Base-by-base conservation (phyloP, 192 early-diverging fungal species). In the Coemansia sp. region DNA sequence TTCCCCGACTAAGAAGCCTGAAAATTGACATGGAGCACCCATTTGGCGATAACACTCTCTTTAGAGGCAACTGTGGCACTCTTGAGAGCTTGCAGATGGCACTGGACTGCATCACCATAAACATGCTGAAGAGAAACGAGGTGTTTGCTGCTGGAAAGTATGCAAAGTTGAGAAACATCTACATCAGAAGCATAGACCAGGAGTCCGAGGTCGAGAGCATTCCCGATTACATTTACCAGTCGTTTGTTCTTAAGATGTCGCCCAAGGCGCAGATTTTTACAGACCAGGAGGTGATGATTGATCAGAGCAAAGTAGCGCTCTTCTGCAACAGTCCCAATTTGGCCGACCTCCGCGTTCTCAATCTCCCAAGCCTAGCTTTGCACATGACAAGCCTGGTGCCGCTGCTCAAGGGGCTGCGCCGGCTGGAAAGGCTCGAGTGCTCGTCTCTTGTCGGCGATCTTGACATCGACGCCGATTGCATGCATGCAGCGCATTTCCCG, bases 11-110 rank as follows among this genome's bases (percentile, higher is more conserved):
- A 7, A 32, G 31, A n/a, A n/a, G 8, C 30, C 21, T 68, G 11
- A 25, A 25, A 7, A 11, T 60, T 27, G 8, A 60, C 25, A 60
- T 60, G 53, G 48, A 52, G 14, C 60, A 68, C 37, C 40, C 53
- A 32, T 68, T 68, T 38, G 30, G 29, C 5, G 65, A 68, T 22
- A 49, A 68, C 8, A 61, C 65, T 3, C 39, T 61, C 13, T 68
- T 68, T 29, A 47, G 48, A 7, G 65, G 65, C 3, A 68, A 54
- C 23, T 33, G 35, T 18, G 14, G 35, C 5, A 23, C 62, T 1
- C 47, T 68, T 8, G 49, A 52, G 14, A 45, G 25, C 23, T 8
- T 68, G 1, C 25, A 52, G 8, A 51, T 68, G 33, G 27, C 30
- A 13, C 15, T 47, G 0, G 53, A 68, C 10, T 18, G 26, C 0